These are phyloP conservation scores for Phaeolepiota aurea DNA, from an alignment of 768 basidiomycete species.

Conservation along the genomic window DNA sequence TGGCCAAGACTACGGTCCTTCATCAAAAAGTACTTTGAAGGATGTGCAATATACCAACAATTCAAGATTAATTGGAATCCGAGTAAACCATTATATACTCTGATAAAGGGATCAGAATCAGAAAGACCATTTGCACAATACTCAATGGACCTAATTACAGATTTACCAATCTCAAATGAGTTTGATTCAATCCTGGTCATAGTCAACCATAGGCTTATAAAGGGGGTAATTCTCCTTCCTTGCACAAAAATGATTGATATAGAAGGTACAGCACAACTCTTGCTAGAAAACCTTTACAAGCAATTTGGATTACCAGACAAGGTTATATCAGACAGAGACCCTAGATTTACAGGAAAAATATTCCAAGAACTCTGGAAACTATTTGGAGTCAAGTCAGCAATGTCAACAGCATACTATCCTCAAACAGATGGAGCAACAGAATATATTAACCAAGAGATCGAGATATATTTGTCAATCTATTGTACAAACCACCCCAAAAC, in stretches of 20 bases:
- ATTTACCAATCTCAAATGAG: conserved; percentile 8
- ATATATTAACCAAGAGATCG: background rate
- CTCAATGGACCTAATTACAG: conserved; percentile 12
- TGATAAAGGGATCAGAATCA: background rate
- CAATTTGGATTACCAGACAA: conserved; percentile 10
- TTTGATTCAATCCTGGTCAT: conserved; percentile 14
- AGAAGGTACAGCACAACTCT: background rate
- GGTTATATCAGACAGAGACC: conserved; percentile 10
- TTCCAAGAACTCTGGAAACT: conserved; percentile 6
- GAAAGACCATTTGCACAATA: conserved; percentile 6
- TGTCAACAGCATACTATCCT: background rate
- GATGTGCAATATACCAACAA: conserved; percentile 8
- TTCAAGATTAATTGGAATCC: conserved; percentile 8
- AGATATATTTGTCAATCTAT: background rate
- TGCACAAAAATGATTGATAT: conserved; percentile 9
- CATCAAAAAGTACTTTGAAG: conserved; percentile 5
- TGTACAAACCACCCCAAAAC: background rate
- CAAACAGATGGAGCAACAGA: background rate
- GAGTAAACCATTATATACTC: conserved; percentile 4
- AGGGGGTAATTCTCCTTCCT: conserved; percentile 16
- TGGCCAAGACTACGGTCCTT: background rate
- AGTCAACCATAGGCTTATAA: conserved; percentile 17
- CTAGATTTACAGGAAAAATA: conserved; percentile 6
- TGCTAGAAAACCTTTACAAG: conserved; percentile 5
- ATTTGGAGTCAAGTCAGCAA: background rate